Evolutionary conservation across 495 filamentous ascomycete species (phyloP), one percentile per base, ranked within the genome.

Genomic region (Elaphomyces granulatus): DNA sequence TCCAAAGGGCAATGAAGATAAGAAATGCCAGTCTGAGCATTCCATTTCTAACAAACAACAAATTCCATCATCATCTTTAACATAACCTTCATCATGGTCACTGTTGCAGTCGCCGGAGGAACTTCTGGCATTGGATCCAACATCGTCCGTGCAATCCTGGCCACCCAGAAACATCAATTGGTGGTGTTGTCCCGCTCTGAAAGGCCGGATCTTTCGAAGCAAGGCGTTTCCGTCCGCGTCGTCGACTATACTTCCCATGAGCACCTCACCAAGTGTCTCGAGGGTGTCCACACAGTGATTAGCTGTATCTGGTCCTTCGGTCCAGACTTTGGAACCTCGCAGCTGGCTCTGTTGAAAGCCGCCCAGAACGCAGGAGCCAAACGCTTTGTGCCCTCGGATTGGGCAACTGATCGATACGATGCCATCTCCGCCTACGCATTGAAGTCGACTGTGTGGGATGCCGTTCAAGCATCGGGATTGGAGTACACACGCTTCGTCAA

Each of bases 81-180:
- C n/a, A n/a, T n/a, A n/a, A n/a, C n/a, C n/a, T n/a, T n/a, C n/a
- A n/a, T n/a, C n/a, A 69, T 72, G 71, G 41, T 54, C 2, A 47
- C 61, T 8, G 51, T 76, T 38, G 70, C 69, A 10, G 60, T 76
- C 19, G 69, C 72, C 23, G 72, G 72, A 16, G 71, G 72, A 6
- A 69, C 66, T 19, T 69, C 68, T 7, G 60, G 56, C 17, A 49
- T 76, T 14, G 72, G 72, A 4, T 61, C 60, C 35, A 64, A 67
- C 10, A 54, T 76, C 34, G 62, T 74, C 16, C 68, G 72, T 8
- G 61, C 48, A 4, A 23, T 75, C 26, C 12, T 53, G 0, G 45
- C 59, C 8, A 47, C 55, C 3, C 33, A 54, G 3, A 61, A 62
- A 38, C 58, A 70, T 40, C 32, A 63, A 15, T 54, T 72, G 9